Evolutionary conservation across 1,284 basidiomycete species (phyloP), one percentile per base, ranked within the genome.

Genomic region (Gomphus sp.): DNA sequence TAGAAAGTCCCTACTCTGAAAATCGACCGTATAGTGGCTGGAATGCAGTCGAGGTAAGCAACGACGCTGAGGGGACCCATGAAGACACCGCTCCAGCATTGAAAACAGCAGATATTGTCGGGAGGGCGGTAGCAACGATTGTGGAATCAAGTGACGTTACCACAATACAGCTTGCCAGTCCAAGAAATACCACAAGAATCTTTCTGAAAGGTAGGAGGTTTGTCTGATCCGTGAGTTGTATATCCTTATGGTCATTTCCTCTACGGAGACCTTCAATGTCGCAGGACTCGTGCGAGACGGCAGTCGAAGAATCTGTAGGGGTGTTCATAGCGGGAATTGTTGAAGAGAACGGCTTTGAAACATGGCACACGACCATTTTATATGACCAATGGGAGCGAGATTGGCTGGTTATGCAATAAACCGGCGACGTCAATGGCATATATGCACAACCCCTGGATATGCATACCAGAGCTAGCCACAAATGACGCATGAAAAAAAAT

Each of bases 151-250:
- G 71, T 1, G 79, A 75, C 0, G 79, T 74, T 34, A 86, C 75
- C 14, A 83, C 69, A 49, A 79, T 78, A 61, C 83, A 83, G 31
- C 87, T 73, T 5, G 81, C 74, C 33, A 89, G 73, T 8, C 85
- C 80, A 2, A 75, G 66, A 63, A 89, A 87, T 7, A 87, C 79
- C 10, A 81, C 73, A 16, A 88, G 69, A 44, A 89, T 76, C 65
- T 84, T 85, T 62, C 74, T 78, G 67, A 81, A 79, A 0, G 88
- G 89, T 4, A 91, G 76, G 22, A 89, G 75, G 65, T 89, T 89
- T 14, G 87, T 90, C 70, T 91, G 88, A 71, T 91, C 89, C 5
- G 82, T 83, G 52, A 90, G 72, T 33, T 34, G 51, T 37, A 22
- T 37, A 14, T 52, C 51, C 10, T 37, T 34, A 4, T 18, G 22